phyloP scores from a whole-genome alignment of 495 filamentous ascomycete genomes.

The Amorphotheca resinae region DNA sequence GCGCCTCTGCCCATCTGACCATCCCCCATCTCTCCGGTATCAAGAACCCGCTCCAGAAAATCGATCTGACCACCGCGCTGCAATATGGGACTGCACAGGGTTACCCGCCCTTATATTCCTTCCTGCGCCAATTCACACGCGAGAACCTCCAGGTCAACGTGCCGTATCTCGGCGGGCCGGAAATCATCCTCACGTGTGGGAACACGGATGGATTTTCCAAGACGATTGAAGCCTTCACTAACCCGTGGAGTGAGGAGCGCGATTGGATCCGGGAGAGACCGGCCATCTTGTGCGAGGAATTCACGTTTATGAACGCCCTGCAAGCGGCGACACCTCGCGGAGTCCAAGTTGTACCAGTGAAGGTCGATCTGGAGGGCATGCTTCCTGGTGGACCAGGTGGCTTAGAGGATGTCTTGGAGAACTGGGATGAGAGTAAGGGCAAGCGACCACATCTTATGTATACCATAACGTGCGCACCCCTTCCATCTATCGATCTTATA shows the following conservation, averaged over 20 bases:
- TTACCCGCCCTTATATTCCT: constrained; percentile 60
- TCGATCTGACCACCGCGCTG: constrained; percentile 69
- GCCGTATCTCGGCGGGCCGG: constrained; percentile 64
- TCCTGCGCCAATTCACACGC: constrained; percentile 63
- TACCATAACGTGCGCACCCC: constrained; percentile 62
- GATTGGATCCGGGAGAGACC: constrained; percentile 55
- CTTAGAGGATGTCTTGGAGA: constrained; percentile 62
- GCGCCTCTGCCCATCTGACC: constrained; percentile 35
- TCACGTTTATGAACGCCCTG: constrained; percentile 63
- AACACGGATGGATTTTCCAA: constrained; percentile 78
- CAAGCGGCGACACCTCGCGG: constrained; percentile 55
- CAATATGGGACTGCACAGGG: constrained; percentile 78
- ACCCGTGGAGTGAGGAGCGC: constrained; percentile 56
- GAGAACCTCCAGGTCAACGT: constrained; percentile 67
- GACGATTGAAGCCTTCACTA: constrained; percentile 54
- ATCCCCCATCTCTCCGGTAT: constrained; percentile 54
- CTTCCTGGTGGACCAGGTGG: constrained; percentile 49
- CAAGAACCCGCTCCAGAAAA: constrained; percentile 44
- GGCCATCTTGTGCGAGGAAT: constrained; percentile 64
- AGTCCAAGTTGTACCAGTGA: constrained; percentile 55
- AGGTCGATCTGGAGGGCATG: constrained; percentile 73
- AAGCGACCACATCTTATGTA: constrained; percentile 77
- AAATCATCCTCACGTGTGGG: constrained; percentile 65
- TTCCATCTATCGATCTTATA: background rate
- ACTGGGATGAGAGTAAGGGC: constrained; percentile 65